Base-by-base conservation (phyloP, 1,284 basidiomycete genomes). In the Malassezia restricta region DNA sequence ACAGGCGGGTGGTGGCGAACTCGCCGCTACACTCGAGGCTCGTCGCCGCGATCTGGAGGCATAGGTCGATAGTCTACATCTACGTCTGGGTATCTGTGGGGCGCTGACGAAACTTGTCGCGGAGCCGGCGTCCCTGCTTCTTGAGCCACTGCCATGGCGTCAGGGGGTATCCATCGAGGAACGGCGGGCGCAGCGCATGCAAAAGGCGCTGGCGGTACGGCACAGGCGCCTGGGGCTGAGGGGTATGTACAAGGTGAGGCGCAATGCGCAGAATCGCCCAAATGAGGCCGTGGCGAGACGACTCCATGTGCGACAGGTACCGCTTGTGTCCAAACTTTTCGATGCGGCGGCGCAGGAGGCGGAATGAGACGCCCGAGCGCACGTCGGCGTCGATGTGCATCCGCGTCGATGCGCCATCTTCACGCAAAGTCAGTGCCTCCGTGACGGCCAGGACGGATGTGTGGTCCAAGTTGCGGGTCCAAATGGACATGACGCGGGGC, bases 251-350 rank as follows among this genome's bases (percentile, higher is more conserved):
- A 37, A 30, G 37, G 37, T 39, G 24, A 12, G 51, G 45, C 6
- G 45, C 24, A 17, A 59, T 47, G 9, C 46, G 53, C 20, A 35
- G 24, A 9, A 60, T 54, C 3, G 58, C 56, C 63, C 64, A 66
- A 29, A 67, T 50, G 33, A 67, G 59, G 8, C 63, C 64, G 14
- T 66, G 55, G 27, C 62, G 61, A 14, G 64, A 66, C 20, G 67
- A 64, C 27, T 70, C 69, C 45, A 61, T 60, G 50, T 73, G 70
- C 11, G 70, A 63, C 6, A 64, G 54, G 54, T 68, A 69, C 15
- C 70, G 64, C 9, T 63, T 65, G n/a, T 68, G 44, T 8, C 70
- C 70, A 38, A 73, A 73, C 47, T 66, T 71, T 50, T 73, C 70
- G 45, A 73, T 70, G 8, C 70, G 61, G 14, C 58, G 33, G 30